Conservation (phyloP, 257 asterid species). For the Solanum clarkiae region DNA sequence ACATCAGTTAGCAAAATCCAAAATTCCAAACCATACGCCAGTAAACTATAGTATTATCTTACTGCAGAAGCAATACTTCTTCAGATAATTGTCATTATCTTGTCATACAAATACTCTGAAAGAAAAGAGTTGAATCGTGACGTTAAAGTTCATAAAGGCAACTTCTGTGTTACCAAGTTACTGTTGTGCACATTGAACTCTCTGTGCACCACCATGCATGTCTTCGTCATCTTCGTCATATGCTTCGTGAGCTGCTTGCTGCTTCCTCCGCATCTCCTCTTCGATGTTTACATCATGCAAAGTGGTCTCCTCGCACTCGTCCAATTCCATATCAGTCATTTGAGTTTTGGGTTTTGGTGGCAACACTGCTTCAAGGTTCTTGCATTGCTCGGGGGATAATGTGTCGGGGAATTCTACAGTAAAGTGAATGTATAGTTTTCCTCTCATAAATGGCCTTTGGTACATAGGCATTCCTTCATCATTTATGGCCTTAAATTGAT, state of each 20-base stretch:
- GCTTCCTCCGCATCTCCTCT: conserved; percentile 14
- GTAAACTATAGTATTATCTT: background rate
- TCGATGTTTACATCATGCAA: conserved; percentile 11
- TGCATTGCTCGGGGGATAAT: conserved; percentile 8
- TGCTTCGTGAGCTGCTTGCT: conserved; percentile 8
- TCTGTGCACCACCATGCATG: conserved; percentile 12
- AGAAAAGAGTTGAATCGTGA: background rate
- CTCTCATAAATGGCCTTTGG: conserved; percentile 20
- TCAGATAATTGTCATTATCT: background rate
- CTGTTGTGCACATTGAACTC: conserved; percentile 22
- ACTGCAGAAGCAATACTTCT: background rate
- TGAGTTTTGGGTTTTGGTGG: conserved; percentile 5
- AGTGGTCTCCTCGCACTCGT: conserved; percentile 16
- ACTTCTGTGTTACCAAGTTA: background rate
- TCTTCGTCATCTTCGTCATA: conserved; percentile 11
- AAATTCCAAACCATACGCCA: background rate
- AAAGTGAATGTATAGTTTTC: conserved; percentile 19
- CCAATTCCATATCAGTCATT: conserved; percentile 11
- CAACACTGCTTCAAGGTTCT: conserved; percentile 2
- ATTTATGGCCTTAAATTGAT: conserved; percentile 17
- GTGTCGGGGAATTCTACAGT: conserved; percentile 16
- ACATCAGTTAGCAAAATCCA: background rate
- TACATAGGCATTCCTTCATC: conserved; percentile 26
- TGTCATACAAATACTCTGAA: background rate
- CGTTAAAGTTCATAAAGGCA: background rate